These are phyloP conservation scores for Termitomyces sp. DNA, from an alignment of 1,284 basidiomycete species.

Conservation along the genomic window DNA sequence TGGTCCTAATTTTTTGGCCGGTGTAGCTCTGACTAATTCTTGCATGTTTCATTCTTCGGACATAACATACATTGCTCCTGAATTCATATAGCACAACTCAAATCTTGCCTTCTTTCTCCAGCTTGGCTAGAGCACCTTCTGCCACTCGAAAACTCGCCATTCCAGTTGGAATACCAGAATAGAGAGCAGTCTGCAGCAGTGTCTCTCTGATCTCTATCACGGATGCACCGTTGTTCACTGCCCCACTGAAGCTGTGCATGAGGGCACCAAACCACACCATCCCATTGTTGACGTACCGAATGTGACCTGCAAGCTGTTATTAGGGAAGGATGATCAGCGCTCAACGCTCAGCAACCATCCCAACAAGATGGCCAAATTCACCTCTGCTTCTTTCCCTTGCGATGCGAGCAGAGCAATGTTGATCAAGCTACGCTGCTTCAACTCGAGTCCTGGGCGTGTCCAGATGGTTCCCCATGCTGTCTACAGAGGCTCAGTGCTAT, in stretches of 20 bases:
- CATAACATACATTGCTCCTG: background rate
- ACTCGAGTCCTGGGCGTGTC: slow-evolving; percentile 38
- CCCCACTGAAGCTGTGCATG: slow-evolving; percentile 25
- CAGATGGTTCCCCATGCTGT: slow-evolving; percentile 40
- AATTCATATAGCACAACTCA: background rate
- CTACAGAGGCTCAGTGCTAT: slow-evolving; percentile 14
- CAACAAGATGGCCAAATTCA: slow-evolving; percentile 14
- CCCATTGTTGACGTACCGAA: slow-evolving; percentile 24
- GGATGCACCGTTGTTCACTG: slow-evolving; percentile 34
- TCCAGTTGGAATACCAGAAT: slow-evolving; percentile 37
- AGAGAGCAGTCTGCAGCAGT: slow-evolving; percentile 33
- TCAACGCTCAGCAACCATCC: background rate
- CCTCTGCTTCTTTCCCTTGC: slow-evolving; percentile 37
- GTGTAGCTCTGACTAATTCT: background rate
- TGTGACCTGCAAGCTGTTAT: slow-evolving; percentile 31
- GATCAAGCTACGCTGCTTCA: slow-evolving; percentile 39
- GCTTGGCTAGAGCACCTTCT: slow-evolving; percentile 30
- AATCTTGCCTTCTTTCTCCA: slow-evolving; percentile 31
- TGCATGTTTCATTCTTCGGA: background rate
- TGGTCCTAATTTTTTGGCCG: too few species aligned
- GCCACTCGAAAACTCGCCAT: slow-evolving; percentile 36
- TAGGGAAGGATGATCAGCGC: background rate
- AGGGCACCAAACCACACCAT: background rate
- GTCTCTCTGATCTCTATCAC: slow-evolving; percentile 38
- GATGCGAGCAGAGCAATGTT: slow-evolving; percentile 35